Evolutionary conservation across 2,329 filamentous ascomycete species (phyloP).

Genomic region (Colletotrichum musae): DNA sequence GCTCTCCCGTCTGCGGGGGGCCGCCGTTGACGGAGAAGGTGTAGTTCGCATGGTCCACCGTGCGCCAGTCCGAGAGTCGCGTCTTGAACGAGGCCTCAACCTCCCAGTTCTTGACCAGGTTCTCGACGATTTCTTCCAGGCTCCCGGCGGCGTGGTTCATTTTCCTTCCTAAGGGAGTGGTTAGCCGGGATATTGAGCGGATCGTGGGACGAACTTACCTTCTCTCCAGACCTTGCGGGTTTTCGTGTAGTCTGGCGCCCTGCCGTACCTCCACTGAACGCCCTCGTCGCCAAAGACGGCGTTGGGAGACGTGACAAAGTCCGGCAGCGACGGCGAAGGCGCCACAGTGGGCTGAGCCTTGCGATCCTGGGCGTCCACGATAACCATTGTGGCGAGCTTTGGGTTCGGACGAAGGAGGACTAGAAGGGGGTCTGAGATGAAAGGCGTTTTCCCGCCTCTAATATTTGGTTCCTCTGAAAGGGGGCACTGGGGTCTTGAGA

Average conservation of each 20-base stretch:
- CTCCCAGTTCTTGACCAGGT: slow-evolving; percentile 82
- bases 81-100: slow-evolving; percentile 79
- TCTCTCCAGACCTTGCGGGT: slow-evolving; percentile 72
- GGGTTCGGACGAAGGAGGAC: neutral
- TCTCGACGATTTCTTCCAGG: slow-evolving; percentile 74
- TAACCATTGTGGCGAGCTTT: slow-evolving; percentile 24
- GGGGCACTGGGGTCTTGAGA: too few relatives aligned
- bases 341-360: slow-evolving; percentile 1
- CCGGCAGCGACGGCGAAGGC: slow-evolving; percentile 14
- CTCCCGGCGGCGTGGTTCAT: slow-evolving; percentile 68
- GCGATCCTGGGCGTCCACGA: slow-evolving; percentile 25
- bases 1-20: slow-evolving; percentile 67
- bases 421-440: neutral
- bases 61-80: slow-evolving; percentile 73
- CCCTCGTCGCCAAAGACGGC: slow-evolving; percentile 34
- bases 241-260: slow-evolving; percentile 72
- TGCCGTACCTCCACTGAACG: slow-evolving; percentile 36
- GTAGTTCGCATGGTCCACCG: slow-evolving; percentile 72
- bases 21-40: slow-evolving; percentile 75
- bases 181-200: neutral
- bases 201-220: slow-evolving; percentile 59
- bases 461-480: slow-evolving; percentile 8
- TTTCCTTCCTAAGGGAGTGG: slow-evolving; percentile 63
- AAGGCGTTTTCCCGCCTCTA: slow-evolving; percentile 16
- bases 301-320: slow-evolving; percentile 36